Percentiles rank a stretch among this genome's conserved stretches.
Evolutionary conservation across 2,329 filamentous ascomycete genomes (phyloP).

Genomic region (Pseudofabraea citricarpa): DNA sequence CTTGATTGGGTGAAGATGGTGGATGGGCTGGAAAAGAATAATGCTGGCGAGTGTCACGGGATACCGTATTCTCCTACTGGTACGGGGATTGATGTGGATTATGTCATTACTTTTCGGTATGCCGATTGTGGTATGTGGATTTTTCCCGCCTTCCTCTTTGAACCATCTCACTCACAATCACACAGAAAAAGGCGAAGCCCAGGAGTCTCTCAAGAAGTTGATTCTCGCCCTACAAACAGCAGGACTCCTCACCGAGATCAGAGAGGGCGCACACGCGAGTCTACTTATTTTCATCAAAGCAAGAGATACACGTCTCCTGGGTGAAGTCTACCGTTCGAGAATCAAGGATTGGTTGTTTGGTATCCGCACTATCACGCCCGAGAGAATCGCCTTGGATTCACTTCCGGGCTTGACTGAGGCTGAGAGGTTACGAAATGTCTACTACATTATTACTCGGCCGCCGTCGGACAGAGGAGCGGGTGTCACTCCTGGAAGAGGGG

Average conservation of each 20-base stretch:
- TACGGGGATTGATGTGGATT: background rate
- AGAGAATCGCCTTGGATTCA: constrained; percentile 44
- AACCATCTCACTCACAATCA: background rate
- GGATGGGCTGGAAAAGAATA: too few relatives aligned
- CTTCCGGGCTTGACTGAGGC: constrained; percentile 50
- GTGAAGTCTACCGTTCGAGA: constrained; percentile 33
- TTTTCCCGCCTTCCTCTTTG: background rate
- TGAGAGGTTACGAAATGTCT: constrained; percentile 66
- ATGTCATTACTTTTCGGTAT: background rate
- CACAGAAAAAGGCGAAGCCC: background rate
- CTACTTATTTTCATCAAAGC: background rate
- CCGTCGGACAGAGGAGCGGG: constrained; percentile 56
- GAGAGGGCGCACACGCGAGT: background rate
- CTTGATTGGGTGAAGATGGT: too few relatives aligned
- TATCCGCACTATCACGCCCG: constrained; percentile 59
- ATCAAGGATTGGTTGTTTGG: constrained; percentile 74
- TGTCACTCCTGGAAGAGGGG: constrained; percentile 51
- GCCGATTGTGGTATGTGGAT: background rate
- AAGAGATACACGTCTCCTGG: background rate
- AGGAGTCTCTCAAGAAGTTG: background rate
- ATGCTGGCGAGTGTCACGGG: too few relatives aligned
- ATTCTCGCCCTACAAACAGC: background rate
- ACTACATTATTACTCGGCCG: constrained; percentile 59
- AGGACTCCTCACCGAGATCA: background rate
- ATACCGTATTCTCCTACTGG: constrained; percentile 54